phyloP scores from a whole-genome alignment of 2,329 filamentous ascomycete species.

The Aspergillus niger region DNA sequence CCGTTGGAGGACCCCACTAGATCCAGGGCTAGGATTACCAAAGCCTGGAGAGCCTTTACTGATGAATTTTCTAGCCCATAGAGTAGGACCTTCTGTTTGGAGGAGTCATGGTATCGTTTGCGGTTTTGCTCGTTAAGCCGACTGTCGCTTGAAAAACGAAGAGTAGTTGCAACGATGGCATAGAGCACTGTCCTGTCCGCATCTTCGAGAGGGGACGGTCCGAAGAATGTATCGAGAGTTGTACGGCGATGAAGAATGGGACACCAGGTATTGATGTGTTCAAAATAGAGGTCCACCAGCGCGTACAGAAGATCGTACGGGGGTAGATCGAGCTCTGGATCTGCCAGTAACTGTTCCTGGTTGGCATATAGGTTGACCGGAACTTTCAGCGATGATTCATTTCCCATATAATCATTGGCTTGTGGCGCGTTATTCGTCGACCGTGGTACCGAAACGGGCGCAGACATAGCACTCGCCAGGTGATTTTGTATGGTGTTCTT shows the following conservation, averaged over 20 bases:
- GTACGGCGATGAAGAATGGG: conserved; percentile 85
- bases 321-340: conserved; percentile 67
- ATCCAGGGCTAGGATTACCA: conserved; percentile 84
- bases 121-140: conserved; percentile 73
- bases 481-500: conserved; percentile 29
- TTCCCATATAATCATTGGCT: conserved; percentile 43
- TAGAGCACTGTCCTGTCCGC: conserved; percentile 81
- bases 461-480: conserved; percentile 25
- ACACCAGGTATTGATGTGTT: conserved; percentile 81
- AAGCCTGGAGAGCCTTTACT: conserved; percentile 80
- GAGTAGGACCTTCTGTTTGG: conserved; percentile 82
- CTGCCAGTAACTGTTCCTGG: conserved; percentile 48
- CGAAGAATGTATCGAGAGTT: conserved; percentile 80
- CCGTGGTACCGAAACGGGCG: conserved; percentile 28
- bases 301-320: conserved; percentile 74
- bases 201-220: conserved; percentile 73
- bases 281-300: conserved; percentile 75
- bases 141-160: conserved; percentile 78
- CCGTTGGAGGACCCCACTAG: conserved; percentile 85
- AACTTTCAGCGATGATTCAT: conserved; percentile 58
- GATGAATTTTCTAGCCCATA: conserved; percentile 90
- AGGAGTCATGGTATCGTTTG: conserved; percentile 73
- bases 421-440: conserved; percentile 23
- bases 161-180: conserved; percentile 83
- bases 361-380: conserved; percentile 58